Percentiles rank a stretch among this genome's conserved stretches.
These are phyloP conservation scores for Citrus cavaleriei DNA, from an alignment of 345 rosid species.

Conservation along the genomic window DNA sequence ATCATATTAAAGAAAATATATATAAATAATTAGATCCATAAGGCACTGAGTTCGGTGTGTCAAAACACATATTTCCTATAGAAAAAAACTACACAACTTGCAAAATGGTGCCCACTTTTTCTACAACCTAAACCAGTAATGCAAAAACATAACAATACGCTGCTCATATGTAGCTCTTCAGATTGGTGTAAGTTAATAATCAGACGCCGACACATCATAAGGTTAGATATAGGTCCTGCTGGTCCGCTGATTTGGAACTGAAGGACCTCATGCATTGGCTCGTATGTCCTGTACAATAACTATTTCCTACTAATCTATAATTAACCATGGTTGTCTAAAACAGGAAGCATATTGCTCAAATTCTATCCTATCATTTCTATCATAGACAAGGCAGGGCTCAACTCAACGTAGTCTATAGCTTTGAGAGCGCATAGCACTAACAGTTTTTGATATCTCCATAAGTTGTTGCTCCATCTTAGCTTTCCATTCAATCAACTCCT, in stretches of 20 bases:
- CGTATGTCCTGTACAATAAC: constrained; percentile 37
- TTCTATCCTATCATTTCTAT: constrained; percentile 20
- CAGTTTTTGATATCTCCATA: constrained; percentile 48
- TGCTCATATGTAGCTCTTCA: background rate
- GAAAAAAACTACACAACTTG: background rate
- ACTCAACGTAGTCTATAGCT: constrained; percentile 14
- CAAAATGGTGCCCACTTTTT: background rate
- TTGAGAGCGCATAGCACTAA: constrained; percentile 50
- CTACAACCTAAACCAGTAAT: background rate
- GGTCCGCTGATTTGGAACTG: background rate
- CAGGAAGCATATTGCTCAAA: background rate
- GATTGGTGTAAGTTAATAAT: constrained; percentile 2
- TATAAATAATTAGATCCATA: background rate
- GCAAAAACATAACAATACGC: background rate
- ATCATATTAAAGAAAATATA: background rate
- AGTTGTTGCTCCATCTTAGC: constrained; percentile 75
- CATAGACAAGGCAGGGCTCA: constrained; percentile 7
- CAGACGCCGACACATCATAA: background rate
- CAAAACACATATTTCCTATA: constrained; percentile 1
- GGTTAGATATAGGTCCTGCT: constrained; percentile 20
- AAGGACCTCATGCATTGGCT: constrained; percentile 12
- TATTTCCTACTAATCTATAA: constrained; percentile 18
- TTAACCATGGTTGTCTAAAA: constrained; percentile 1
- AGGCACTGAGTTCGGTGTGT: background rate
- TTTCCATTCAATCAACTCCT: constrained; percentile 78